A percentile compares a stretch with the other conserved stretches of the same genome.
Evolutionary conservation across 768 basidiomycete genomes (phyloP).

Genomic region (Psilocybe cubensis): DNA sequence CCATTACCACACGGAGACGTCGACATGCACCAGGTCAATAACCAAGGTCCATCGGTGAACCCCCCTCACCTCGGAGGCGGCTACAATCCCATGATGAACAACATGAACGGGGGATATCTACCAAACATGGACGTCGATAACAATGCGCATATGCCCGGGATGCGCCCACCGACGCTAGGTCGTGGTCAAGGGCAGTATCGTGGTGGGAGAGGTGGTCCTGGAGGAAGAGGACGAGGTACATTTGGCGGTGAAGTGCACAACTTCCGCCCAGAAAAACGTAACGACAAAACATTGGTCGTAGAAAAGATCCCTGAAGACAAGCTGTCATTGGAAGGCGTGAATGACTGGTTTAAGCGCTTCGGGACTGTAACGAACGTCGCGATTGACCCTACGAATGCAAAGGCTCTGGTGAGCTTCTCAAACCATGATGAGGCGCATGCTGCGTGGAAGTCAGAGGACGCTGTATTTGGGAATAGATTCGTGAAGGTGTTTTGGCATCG

Average conservation of each 20-base stretch:
- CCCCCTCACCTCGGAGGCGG: slow-evolving; percentile 6
- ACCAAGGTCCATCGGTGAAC: slow-evolving; percentile 13
- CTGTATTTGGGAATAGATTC: slow-evolving; percentile 93
- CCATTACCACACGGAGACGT: slow-evolving; percentile 25
- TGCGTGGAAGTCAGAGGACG: slow-evolving; percentile 93
- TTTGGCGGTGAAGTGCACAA: slow-evolving; percentile 68
- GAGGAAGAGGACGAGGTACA: slow-evolving; percentile 51
- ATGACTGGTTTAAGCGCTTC: slow-evolving; percentile 90
- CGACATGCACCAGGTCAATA: slow-evolving; percentile 22
- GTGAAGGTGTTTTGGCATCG: slow-evolving; percentile 97
- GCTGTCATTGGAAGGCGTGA: slow-evolving; percentile 76
- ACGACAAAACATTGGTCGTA: slow-evolving; percentile 85
- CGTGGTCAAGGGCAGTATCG: slow-evolving; percentile 31
- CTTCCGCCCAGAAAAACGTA: slow-evolving; percentile 68
- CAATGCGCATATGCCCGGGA: slow-evolving; percentile 29
- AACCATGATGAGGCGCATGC: slow-evolving; percentile 82
- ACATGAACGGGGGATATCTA: slow-evolving; percentile 16
- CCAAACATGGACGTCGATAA: slow-evolving; percentile 22
- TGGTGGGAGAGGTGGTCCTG: slow-evolving; percentile 41
- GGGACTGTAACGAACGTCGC: slow-evolving; percentile 93
- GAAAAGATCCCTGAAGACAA: slow-evolving; percentile 93
- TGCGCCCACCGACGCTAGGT: slow-evolving; percentile 33
- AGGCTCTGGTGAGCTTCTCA: slow-evolving; percentile 88
- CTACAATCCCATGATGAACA: slow-evolving; percentile 13
- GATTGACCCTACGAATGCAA: slow-evolving; percentile 71